Evolutionary conservation across 2,329 filamentous ascomycete genomes (phyloP).

Genomic region (Aspergillus sojae): DNA sequence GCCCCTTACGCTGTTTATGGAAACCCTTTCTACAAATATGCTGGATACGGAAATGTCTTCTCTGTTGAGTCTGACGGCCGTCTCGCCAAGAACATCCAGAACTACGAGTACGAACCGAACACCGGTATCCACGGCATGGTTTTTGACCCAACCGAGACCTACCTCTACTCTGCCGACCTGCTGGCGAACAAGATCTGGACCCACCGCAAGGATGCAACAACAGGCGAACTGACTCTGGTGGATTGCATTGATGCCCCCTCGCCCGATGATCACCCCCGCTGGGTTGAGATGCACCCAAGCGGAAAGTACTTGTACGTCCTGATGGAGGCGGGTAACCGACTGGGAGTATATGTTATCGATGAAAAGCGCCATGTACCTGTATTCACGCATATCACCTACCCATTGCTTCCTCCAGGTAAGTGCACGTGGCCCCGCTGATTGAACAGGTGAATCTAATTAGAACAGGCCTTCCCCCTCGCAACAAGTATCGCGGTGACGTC

Average conservation of each 20-base stretch:
- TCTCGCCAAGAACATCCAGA: slow-evolving; percentile 46
- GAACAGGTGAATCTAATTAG: slow-evolving; percentile 4
- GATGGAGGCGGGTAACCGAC: slow-evolving; percentile 85
- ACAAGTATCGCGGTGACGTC: slow-evolving; percentile 82
- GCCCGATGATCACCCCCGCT: slow-evolving; percentile 76
- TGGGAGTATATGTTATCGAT: slow-evolving; percentile 82
- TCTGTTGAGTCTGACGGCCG: slow-evolving; percentile 47
- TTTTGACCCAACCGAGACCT: slow-evolving; percentile 48
- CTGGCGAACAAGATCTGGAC: slow-evolving; percentile 68
- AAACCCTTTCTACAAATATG: slow-evolving; percentile 87
- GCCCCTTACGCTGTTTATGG: slow-evolving; percentile 82
- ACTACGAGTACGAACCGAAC: slow-evolving; percentile 47
- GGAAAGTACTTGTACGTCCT: slow-evolving; percentile 81
- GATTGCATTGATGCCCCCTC: slow-evolving; percentile 73
- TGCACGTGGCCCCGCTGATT: slow-evolving; percentile 14
- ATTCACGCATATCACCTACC: slow-evolving; percentile 75
- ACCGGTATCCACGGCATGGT: slow-evolving; percentile 55
- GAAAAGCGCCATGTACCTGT: slow-evolving; percentile 71
- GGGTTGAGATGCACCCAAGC: slow-evolving; percentile 80
- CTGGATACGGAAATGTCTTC: slow-evolving; percentile 75
- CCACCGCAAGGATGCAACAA: slow-evolving; percentile 68
- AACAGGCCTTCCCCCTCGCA: slow-evolving; percentile 44
- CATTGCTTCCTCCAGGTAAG: slow-evolving; percentile 76
- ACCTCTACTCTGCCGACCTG: slow-evolving; percentile 54
- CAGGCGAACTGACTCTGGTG: slow-evolving; percentile 68